Conservation (phyloP, 352 stramenopile species). For the Globisporangium acanthophoron region DNA sequence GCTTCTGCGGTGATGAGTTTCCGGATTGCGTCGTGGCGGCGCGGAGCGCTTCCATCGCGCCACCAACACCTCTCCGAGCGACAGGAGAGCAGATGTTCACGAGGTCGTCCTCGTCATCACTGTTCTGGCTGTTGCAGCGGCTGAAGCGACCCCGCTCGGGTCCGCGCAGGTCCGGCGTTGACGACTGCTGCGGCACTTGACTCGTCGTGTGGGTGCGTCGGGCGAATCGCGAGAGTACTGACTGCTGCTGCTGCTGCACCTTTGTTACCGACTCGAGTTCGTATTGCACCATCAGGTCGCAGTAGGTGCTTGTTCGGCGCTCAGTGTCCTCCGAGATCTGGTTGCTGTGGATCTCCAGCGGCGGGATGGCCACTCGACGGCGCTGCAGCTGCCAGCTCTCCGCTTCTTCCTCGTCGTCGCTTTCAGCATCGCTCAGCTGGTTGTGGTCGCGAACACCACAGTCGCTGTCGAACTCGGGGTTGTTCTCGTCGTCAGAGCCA, state of each 20-base stretch:
- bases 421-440: not conserved
- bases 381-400: not conserved
- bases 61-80: not conserved
- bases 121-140: not conserved
- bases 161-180: not conserved
- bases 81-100: constrained; percentile 32
- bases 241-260: constrained; percentile 8
- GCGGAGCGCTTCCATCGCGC: not conserved
- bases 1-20: not conserved
- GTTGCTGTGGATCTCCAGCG: not conserved
- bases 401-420: not conserved
- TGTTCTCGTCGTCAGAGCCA: constrained; percentile 5
- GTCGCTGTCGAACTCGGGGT: constrained; percentile 4
- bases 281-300: constrained; percentile 32
- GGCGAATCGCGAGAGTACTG: constrained; percentile 3
- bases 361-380: not conserved
- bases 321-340: not conserved
- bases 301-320: constrained; percentile 17
- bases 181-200: not conserved
- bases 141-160: constrained; percentile 3
- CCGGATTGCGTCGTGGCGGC: not conserved
- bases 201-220: not conserved
- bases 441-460: not conserved
- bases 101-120: constrained; percentile 24
- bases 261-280: constrained; percentile 27